Evolutionary conservation across 2,329 filamentous ascomycete species (phyloP).

Genomic region (Ceratocystis cacaofunesta): DNA sequence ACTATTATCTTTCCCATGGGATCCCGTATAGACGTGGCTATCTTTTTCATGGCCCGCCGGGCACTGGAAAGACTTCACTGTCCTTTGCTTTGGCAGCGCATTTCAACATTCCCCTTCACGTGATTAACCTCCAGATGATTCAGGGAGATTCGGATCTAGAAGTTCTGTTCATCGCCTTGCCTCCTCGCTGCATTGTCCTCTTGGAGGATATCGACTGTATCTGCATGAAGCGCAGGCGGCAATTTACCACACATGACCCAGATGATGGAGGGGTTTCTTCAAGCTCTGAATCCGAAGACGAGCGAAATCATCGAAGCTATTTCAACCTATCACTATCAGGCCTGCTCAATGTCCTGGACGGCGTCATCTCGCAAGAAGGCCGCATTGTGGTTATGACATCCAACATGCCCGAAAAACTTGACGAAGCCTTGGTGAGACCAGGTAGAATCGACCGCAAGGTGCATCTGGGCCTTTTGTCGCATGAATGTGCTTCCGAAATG

Average conservation of each 20-base stretch:
- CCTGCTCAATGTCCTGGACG: constrained; percentile 70
- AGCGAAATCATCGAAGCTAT: constrained; percentile 32
- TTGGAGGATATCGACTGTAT: constrained; percentile 22
- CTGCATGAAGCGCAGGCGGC: constrained; percentile 18
- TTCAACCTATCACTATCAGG: constrained; percentile 46
- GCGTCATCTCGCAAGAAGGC: constrained; percentile 65
- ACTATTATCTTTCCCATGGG: constrained; percentile 61
- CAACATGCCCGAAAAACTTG: constrained; percentile 58
- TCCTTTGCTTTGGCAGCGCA: constrained; percentile 51
- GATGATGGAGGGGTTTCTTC: neutral
- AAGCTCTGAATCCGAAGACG: constrained; percentile 14
- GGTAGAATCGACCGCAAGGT: constrained; percentile 59
- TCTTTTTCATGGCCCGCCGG: constrained; percentile 60
- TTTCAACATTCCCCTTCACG: constrained; percentile 52
- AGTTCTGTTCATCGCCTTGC: constrained; percentile 29
- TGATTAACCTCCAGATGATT: constrained; percentile 37
- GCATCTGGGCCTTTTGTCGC: constrained; percentile 43
- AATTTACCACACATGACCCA: constrained; percentile 9
- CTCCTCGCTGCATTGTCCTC: constrained; percentile 20
- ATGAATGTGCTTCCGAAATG: constrained; percentile 39
- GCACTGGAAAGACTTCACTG: constrained; percentile 57
- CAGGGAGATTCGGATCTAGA: constrained; percentile 52
- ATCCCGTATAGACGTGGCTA: constrained; percentile 67
- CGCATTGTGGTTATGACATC: constrained; percentile 72
- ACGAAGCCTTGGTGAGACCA: constrained; percentile 58